These are phyloP conservation scores for Euclidium syriacum DNA, from an alignment of 345 rosid species.

Conservation along the genomic window DNA sequence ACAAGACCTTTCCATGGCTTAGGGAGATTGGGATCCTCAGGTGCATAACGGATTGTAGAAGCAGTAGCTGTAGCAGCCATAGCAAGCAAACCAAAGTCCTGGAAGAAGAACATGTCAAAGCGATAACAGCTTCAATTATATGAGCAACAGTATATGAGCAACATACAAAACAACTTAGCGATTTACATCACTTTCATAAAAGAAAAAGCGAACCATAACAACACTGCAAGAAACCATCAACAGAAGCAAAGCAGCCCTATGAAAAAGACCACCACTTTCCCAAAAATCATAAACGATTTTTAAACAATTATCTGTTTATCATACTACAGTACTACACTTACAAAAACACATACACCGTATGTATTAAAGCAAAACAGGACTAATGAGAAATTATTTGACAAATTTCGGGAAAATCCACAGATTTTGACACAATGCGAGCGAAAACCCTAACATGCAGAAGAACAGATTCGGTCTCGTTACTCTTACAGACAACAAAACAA, in stretches of 20 bases:
- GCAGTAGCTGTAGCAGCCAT: slow-evolving; percentile 79
- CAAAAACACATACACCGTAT: too few species aligned
- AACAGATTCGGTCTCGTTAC: neutral
- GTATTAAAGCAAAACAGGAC: too few species aligned
- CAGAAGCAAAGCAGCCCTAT: too few species aligned
- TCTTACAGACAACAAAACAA: neutral
- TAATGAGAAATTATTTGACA: too few species aligned
- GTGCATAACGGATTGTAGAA: slow-evolving; percentile 68
- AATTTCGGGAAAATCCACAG: too few species aligned
- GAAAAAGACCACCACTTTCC: too few species aligned
- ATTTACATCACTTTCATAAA: neutral
- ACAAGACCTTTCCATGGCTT: slow-evolving; percentile 97
- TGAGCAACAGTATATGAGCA: neutral
- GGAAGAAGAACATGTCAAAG: neutral
- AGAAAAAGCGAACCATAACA: neutral
- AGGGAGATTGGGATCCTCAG: slow-evolving; percentile 90
- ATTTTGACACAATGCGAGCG: neutral
- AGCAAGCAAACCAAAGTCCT: neutral
- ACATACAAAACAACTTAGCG: neutral
- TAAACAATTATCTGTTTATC: too few species aligned
- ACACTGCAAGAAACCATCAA: neutral
- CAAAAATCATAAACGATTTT: too few species aligned
- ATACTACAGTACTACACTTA: too few species aligned
- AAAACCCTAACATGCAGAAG: slow-evolving; percentile 30
- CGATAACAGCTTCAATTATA: neutral